Evolutionary conservation across 73 alveolate species (phyloP), one percentile per base, ranked within the genome.

Genomic region (Paramecium pentaurelia): DNA sequence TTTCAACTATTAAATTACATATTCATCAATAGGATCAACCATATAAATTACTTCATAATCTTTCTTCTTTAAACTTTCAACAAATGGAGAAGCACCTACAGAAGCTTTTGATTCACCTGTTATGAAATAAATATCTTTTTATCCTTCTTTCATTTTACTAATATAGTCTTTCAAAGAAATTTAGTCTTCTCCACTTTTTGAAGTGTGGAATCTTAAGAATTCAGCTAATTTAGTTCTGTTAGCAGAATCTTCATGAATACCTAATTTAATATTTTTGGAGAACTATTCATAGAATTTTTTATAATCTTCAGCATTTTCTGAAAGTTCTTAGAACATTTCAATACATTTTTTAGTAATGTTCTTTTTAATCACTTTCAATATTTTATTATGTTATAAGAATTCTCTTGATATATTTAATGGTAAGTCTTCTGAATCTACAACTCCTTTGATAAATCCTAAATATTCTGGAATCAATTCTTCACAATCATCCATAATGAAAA

Each of bases 401-500:
- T 99, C 99, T 94, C 99, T 97, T 25, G 99, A 98, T 95, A 98
- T 98, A 98, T 98, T 98, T 71, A 98, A 96, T 47, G 99, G 99
- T 70, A 98, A 94, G 86, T 98, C 99, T 92, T 98, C 99, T 32
- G 99, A 97, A 37, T 98, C 99, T 47, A 98, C 99, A 20, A 98
- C 99, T 51, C 99, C 99, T 97, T 96, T 98, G 91, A 98, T 95
- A 97, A 98, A 98, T 94, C 98, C 96, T 86, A 98, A 97, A 98
- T 98, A 98, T 95, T 98, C 99, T n/a, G 99, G 99, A 96, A 98
- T 98, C 92, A 98, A 95, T 92, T 98, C 99, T 77, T 98, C 99
- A 90, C 99, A 98, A 96, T 98, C 99, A 95, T 98, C 99, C 99
- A 98, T 99, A 94, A 99, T 99, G 98, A 99, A 99, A 58, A 99